phyloP scores from a whole-genome alignment of 2,329 filamentous ascomycete genomes.

The Apiospora hydei region DNA sequence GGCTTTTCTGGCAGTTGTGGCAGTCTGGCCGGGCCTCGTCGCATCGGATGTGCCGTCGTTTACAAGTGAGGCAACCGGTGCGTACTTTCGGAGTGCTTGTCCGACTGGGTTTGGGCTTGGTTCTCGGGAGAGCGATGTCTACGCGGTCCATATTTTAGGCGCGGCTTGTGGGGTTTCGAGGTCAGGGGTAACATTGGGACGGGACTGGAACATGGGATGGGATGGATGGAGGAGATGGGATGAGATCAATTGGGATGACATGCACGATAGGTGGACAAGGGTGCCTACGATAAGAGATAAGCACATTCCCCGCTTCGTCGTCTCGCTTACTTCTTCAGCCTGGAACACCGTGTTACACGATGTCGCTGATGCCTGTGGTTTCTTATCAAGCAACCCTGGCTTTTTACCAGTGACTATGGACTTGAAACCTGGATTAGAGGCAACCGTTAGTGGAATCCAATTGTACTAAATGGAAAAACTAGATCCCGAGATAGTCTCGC shows the following conservation, averaged over 20 bases:
- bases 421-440: no score
- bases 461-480: no score
- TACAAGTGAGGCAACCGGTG: constrained; percentile 32
- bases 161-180: not conserved
- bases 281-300: not conserved
- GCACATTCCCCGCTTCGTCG: not conserved
- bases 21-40: constrained; percentile 31
- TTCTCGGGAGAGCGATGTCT: not conserved
- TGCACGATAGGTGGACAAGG: not conserved
- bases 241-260: not conserved
- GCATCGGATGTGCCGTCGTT: constrained; percentile 32
- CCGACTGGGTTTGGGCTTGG: constrained; percentile 28
- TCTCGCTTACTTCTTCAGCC: no score
- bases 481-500: no score
- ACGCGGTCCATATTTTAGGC: not conserved
- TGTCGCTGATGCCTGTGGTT: no score
- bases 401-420: no score
- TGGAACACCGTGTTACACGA: no score
- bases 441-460: no score
- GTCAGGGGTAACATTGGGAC: not conserved
- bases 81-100: constrained; percentile 30
- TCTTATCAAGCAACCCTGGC: no score
- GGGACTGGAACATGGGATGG: not conserved
- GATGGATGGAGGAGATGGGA: not conserved
- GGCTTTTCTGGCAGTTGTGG: constrained; percentile 28